Conservation (phyloP, 2,329 filamentous ascomycete species). For the Botrytis fragariae region DNA sequence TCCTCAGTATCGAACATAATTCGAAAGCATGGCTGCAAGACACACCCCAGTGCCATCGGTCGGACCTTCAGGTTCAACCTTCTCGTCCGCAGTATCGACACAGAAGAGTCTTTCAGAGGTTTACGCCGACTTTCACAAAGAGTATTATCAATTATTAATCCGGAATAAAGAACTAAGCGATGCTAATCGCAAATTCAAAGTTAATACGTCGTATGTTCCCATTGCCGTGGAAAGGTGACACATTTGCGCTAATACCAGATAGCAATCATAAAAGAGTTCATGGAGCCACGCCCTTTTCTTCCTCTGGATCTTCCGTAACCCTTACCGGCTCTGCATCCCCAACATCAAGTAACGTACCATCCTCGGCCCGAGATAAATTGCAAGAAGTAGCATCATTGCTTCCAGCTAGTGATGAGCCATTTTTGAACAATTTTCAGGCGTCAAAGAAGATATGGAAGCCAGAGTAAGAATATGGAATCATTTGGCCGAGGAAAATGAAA, state of each 20-base stretch:
- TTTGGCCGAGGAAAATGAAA: neutral
- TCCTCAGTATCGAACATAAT: neutral
- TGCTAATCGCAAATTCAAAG: neutral
- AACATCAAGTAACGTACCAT: neutral
- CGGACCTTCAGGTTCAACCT: neutral
- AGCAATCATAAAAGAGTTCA: neutral
- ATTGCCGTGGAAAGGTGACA: no score
- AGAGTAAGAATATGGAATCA: neutral
- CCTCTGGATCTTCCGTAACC: neutral
- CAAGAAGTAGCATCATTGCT: neutral
- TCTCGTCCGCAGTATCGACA: neutral
- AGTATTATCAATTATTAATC: neutral
- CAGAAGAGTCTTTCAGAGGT: neutral
- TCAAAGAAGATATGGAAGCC: neutral
- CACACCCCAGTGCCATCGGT: neutral
- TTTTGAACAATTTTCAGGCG: neutral
- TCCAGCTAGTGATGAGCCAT: neutral
- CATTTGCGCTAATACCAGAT: neutral
- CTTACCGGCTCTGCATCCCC: neutral
- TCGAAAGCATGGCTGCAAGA: neutral
- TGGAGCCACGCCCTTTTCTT: neutral
- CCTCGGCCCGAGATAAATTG: neutral
- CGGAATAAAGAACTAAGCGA: neutral
- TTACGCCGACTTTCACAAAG: neutral
- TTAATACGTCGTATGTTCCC: neutral